Base-by-base conservation (phyloP, 441 rosid genomes). In the California macrophylla region DNA sequence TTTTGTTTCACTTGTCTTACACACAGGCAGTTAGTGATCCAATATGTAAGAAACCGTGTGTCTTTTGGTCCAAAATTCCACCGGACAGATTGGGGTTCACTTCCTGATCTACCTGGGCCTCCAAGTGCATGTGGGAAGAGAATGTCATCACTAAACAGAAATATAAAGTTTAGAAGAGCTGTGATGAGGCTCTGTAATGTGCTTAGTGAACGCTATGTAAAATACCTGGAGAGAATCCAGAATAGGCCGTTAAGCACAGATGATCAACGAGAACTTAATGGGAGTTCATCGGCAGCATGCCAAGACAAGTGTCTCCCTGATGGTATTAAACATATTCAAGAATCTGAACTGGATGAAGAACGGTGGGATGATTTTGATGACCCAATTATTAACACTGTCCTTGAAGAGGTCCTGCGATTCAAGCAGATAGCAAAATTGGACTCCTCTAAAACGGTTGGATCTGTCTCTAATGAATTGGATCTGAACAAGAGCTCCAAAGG, bases 351-450 rank as follows among this genome's bases (percentile, higher is more conserved):
- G 74, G 83, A 78, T 75, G 91, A 77, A 75, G 82, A 84, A 66
- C 78, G 42, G 65, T 95, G 99, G 99, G 99, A 92, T 85, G 92
- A 90, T 83, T 92, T 92, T 79, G 76, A 67, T 78, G 89, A 88
- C 64, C 71, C 73, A 68, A 76, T 70, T 74, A 74, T 88, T 80
- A 81, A 82, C 73, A 81, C 75, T 71, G 88, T 85, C 66, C 77
- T 92, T 66, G 89, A 83, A 79, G 89, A 84, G 78, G 86, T 85
- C 72, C 86, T 92, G 72, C 83, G 75, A 72, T 83, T 78, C 77
- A 95, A 95, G 86, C 83, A 78, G 77, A 78, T 89, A 82, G 82
- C 84, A 77, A 91, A 86, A 76, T 61, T 77, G 72, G 88, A 82
- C 69, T 77, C 84, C 72, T 82, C 86, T 67, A 76, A 69, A 79